Base-by-base conservation (phyloP, 805 yeast species). In the Wickerhamiella shivajii region DNA sequence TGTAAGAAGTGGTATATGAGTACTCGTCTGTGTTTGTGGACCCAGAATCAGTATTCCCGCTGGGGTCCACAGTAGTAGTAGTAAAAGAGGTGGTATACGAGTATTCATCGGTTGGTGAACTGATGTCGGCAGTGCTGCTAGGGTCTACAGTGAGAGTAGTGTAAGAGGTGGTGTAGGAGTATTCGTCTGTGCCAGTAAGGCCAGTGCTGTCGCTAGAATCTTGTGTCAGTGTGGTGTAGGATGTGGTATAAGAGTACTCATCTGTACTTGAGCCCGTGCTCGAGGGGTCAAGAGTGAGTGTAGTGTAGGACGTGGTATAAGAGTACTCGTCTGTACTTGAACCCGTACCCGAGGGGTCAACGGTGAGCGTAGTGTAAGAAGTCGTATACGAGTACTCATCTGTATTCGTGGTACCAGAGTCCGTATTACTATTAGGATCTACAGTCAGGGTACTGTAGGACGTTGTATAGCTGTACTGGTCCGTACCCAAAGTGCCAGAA, bases 131-230 rank as follows among this genome's bases (percentile, higher is more conserved):
- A 22, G 32, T 13, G 31, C 21, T 27, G 10, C 18, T 12, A 6
- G 31, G 21, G 17, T 27, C 7, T 4, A 30, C 25, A 14, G 22
- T 18, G 19, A 25, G 18, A 26, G 32, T 29, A 8, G 21, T 18
- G 22, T 21, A 32, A 18, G 14, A 15, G 17, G 35, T 32, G 10
- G 30, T 18, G 26, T 20, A 17, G 22, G 12, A 14, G 29, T 24
- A 12, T n/a, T 24, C 4, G 36, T 33, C 22, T 14, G 16, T 24
- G 17, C 9, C 24, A 20, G 26, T 26, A 12, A 18, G 23, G 5
- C 21, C 8, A 10, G 22, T 26, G 15, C 26, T 16, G 11, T 23
- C 23, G 8, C 13, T 17, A 16, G 27, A 8, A 13, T 13, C 12
- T 11, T 20, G 8, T 4, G 23, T 21, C 8, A 16, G 8, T 9